Base-by-base conservation (phyloP, 768 basidiomycete species). In the Leccinum longicurvipes region DNA sequence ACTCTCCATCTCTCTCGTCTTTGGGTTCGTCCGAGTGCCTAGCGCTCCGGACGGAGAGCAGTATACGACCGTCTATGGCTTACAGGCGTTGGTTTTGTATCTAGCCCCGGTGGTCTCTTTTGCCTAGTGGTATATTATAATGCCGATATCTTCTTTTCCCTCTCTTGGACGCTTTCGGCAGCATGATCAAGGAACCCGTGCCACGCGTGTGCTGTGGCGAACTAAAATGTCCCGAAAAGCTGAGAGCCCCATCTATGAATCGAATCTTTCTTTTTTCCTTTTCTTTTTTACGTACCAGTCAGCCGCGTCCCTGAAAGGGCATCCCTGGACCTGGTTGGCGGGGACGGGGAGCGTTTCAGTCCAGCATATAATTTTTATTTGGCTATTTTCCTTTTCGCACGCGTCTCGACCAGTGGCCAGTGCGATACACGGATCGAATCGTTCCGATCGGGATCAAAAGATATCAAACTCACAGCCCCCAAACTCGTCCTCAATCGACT, bases 71-170 rank as follows among this genome's bases (percentile, higher is more conserved):
- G n/a, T 44, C 25, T 56, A 41, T 11, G 8, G 39, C 45, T 49
- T n/a, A 19, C 31, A 46, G 47, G 29, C 47, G 34, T 62, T 63
- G 39, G 54, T 57, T 58, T 63, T 63, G 63, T 68, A 63, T 59
- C 64, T 61, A 61, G 54, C 29, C 47, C 32, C 25, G 8, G 21
- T 17, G 14, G 52, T 59, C 19, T 50, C 44, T 17, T 24, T 51
- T 39, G 49, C 45, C 46, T 65, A 57, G 23, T 58, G 56, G 46
- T 67, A 68, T 62, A 68, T 60, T 52, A 66, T 59, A 58, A 66
- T 65, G 55, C 57, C 51, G 34, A 59, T 32, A 32, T 56, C 46
- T 4, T n/a, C 21, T 48, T 45, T 14, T n/a, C 7, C 3, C 8
- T 19, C 7, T 31, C 10, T n/a, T 47, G 24, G 25, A 47, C 7